Percentiles rank a stretch among this genome's conserved stretches.
Evolutionary conservation across 192 early-diverging fungal species (phyloP).

Genomic region (Allomyces javanicus): DNA sequence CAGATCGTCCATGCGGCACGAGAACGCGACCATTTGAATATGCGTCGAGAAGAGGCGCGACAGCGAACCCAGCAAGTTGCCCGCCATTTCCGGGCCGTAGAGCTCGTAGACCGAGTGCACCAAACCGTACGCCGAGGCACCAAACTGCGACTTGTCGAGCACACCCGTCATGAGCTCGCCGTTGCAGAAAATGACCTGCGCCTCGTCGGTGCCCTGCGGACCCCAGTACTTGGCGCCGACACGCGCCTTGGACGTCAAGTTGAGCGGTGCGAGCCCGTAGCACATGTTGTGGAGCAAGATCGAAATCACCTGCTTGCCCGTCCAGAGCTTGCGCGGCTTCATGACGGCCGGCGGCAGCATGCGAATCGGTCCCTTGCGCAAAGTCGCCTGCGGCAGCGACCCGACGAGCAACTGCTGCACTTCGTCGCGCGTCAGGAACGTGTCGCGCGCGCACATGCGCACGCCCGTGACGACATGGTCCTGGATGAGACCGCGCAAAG

Average conservation of each 20-base stretch:
- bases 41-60: constrained; percentile 79
- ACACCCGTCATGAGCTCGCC: constrained; percentile 82
- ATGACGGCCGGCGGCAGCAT: constrained; percentile 71
- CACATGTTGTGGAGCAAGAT: constrained; percentile 88
- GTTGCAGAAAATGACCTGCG: constrained; percentile 63
- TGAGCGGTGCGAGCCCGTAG: constrained; percentile 47
- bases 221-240: constrained; percentile 78
- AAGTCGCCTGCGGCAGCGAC: constrained; percentile 56
- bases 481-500: constrained; percentile 93
- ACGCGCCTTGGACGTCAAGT: constrained; percentile 71
- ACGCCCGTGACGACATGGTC: constrained; percentile 97
- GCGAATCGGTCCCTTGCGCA: constrained; percentile 49
- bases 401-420: constrained; percentile 89
- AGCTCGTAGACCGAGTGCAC: constrained; percentile 93
- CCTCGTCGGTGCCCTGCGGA: constrained; percentile 53
- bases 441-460: constrained; percentile 71
- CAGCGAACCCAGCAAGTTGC: constrained; percentile 72
- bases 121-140: constrained; percentile 73
- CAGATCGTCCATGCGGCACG: constrained; percentile 98
- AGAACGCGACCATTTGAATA: constrained; percentile 74
- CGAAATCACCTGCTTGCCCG: constrained; percentile 91
- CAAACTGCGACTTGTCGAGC: constrained; percentile 93
- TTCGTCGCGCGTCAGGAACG: constrained; percentile 65
- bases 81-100: constrained; percentile 73
- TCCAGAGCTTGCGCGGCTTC: constrained; percentile 80